phyloP scores from a whole-genome alignment of 2,329 filamentous ascomycete species.

The Raffaelea arxii region DNA sequence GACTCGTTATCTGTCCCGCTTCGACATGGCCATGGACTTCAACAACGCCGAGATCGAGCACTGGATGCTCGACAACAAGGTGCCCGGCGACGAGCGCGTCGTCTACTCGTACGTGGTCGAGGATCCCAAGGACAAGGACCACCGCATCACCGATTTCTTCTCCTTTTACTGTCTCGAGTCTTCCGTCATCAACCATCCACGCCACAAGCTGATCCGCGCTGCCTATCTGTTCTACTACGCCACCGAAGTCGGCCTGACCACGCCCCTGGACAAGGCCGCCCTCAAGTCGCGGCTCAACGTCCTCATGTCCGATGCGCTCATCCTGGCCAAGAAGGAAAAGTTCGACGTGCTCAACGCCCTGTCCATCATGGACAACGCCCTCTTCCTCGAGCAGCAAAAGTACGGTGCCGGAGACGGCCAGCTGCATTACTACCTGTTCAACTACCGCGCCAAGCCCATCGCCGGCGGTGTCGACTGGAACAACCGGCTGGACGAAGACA shows the following conservation, averaged over 20 bases:
- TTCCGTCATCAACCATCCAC: slow-evolving; percentile 73
- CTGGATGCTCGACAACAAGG: slow-evolving; percentile 70
- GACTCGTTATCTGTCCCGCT: slow-evolving; percentile 66
- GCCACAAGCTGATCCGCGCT: slow-evolving; percentile 71
- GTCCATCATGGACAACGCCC: slow-evolving; percentile 83
- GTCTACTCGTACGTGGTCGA: slow-evolving; percentile 93
- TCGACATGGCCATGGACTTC: slow-evolving; percentile 78
- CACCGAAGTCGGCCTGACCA: slow-evolving; percentile 62
- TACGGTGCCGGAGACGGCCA: slow-evolving; percentile 92
- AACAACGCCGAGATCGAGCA: slow-evolving; percentile 73
- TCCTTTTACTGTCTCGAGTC: slow-evolving; percentile 95
- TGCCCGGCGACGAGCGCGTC: slow-evolving; percentile 61
- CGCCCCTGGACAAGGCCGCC: slow-evolving; percentile 41
- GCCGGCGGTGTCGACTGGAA: slow-evolving; percentile 72
- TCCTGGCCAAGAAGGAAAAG: slow-evolving; percentile 70
- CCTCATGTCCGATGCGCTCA: slow-evolving; percentile 75
- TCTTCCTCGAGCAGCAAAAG: slow-evolving; percentile 90
- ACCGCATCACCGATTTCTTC: slow-evolving; percentile 91
- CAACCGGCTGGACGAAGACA: slow-evolving; percentile 67
- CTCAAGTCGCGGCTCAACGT: slow-evolving; percentile 73
- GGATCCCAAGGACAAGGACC: slow-evolving; percentile 46
- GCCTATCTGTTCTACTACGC: slow-evolving; percentile 98
- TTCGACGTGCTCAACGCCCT: slow-evolving; percentile 98
- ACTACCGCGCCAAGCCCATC: slow-evolving; percentile 84
- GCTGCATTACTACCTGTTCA: slow-evolving; percentile 95